Evolutionary conservation across 306 rosid genomes (phyloP), one percentile per base, ranked within the genome.

Genomic region (Malus asiatica): DNA sequence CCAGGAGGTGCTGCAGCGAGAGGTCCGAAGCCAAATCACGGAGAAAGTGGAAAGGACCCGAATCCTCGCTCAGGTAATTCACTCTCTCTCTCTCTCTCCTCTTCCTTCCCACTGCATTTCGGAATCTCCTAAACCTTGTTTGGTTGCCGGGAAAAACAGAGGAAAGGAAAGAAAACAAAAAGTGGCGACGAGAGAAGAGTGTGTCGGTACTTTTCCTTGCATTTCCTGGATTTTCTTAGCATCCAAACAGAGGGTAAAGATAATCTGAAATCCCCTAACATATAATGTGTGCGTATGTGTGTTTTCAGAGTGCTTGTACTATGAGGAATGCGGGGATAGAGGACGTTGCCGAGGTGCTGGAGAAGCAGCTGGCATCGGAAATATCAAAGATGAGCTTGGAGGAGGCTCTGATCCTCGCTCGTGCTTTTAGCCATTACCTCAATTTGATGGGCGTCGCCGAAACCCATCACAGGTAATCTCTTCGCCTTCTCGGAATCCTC

Each of bases 381-480:
- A 84, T 94, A 46, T 94, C 97, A 38, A 79, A 91, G 76, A 90
- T 91, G 98, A 81, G 86, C n/a, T 79, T 91, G 22, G 94, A 91
- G 66, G 98, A 90, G 84, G 98, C 97, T 25, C 71, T 94, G 23
- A 84, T 85, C 64, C 88, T 91, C 23, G 97, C 94, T 87, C 98
- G 97, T 73, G 94, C 97, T 58, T 91, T 91, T 72, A 88, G 98
- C 77, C 97, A 94, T 58, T 87, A 88, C 84, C 97, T 93, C 84
- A 91, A 87, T 80, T 77, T 93, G 86, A 91, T 84, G 90, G 94
- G 98, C 52, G 89, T 93, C 77, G 98, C 98, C 38, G 98, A 93
- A 83, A 92, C 97, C 51, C 97, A 93, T 81, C 98, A 93, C 76
- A 84, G 96, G 97, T 93, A 62, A 60, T 76, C 22, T 80, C 76